Evolutionary conservation across 495 filamentous ascomycete genomes (phyloP).

Genomic region (Peziza echinospora): DNA sequence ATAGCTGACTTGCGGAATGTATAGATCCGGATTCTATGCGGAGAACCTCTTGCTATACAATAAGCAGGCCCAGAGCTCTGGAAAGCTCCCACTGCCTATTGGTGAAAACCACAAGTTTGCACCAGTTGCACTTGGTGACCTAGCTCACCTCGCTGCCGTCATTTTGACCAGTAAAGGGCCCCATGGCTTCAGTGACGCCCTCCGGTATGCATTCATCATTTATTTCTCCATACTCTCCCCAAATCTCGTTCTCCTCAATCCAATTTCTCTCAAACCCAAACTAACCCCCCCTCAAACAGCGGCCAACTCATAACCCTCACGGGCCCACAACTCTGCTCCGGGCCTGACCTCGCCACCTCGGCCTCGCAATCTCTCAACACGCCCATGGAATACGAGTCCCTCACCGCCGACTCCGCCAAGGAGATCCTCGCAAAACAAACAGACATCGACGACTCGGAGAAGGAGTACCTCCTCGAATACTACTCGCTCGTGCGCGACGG

Average conservation of each 20-base stretch:
- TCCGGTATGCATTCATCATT: constrained; percentile 21
- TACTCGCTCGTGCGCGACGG: constrained; percentile 36
- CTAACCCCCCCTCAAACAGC: no score
- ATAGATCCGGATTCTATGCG: constrained; percentile 32
- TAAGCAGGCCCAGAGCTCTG: constrained; percentile 26
- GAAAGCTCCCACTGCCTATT: constrained; percentile 29
- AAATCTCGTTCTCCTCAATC: background rate
- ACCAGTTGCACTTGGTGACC: constrained; percentile 30
- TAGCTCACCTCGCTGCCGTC: constrained; percentile 30
- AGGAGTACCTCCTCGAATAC: constrained; percentile 35
- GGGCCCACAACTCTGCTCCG: constrained; percentile 31
- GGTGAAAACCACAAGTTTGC: constrained; percentile 32
- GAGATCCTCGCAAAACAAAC: constrained; percentile 25
- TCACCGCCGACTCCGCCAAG: constrained; percentile 29
- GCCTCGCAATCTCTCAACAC: constrained; percentile 29
- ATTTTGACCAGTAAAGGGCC: constrained; percentile 30
- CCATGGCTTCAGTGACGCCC: constrained; percentile 33
- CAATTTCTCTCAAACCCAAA: no score
- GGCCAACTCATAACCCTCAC: constrained; percentile 25
- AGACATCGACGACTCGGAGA: constrained; percentile 27
- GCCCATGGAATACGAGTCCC: constrained; percentile 31
- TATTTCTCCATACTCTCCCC: no score
- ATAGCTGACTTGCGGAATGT: constrained; percentile 3
- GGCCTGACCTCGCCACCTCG: constrained; percentile 30
- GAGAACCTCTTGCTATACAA: constrained; percentile 34